Evolutionary conservation across 129 eudicot genomes (phyloP).

Genomic region (Logfia minima): DNA sequence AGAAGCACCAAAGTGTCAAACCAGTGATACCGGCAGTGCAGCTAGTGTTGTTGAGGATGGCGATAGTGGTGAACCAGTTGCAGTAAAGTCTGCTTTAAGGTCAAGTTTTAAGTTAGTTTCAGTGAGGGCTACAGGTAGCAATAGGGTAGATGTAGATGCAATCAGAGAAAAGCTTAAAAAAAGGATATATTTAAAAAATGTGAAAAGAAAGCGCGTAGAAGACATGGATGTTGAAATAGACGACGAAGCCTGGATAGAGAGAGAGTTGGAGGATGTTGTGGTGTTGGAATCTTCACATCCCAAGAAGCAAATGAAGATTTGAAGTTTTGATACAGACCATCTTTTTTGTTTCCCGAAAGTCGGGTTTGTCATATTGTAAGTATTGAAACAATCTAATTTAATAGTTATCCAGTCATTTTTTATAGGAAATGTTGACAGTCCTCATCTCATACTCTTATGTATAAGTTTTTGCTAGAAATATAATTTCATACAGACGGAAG

Average conservation of each 20-base stretch:
- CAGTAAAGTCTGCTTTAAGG: constrained; percentile 35
- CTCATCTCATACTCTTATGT: background rate
- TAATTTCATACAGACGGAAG: background rate
- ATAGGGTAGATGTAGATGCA: constrained; percentile 46
- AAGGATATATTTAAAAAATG: constrained; percentile 31
- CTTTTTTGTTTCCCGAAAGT: constrained; percentile 21
- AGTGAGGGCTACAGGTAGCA: constrained; percentile 25
- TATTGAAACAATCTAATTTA: background rate
- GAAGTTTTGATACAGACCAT: constrained; percentile 13
- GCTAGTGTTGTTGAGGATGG: constrained; percentile 60
- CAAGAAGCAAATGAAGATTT: constrained; percentile 36
- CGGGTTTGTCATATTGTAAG: constrained; percentile 30
- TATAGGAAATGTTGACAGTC: background rate
- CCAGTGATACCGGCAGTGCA: constrained; percentile 58
- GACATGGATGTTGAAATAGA: constrained; percentile 25
- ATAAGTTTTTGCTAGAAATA: background rate
- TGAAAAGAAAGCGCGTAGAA: constrained; percentile 27
- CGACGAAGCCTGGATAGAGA: constrained; percentile 56
- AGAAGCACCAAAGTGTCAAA: constrained; percentile 30
- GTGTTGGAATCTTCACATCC: constrained; percentile 34
- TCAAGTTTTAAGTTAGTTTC: constrained; percentile 40
- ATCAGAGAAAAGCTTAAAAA: constrained; percentile 56
- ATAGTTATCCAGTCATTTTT: constrained; percentile 13
- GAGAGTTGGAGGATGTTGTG: constrained; percentile 64
- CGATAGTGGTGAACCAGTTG: constrained; percentile 36